Base-by-base conservation (phyloP, 1,139 yeast species). In the Yamadazyma sp. region DNA sequence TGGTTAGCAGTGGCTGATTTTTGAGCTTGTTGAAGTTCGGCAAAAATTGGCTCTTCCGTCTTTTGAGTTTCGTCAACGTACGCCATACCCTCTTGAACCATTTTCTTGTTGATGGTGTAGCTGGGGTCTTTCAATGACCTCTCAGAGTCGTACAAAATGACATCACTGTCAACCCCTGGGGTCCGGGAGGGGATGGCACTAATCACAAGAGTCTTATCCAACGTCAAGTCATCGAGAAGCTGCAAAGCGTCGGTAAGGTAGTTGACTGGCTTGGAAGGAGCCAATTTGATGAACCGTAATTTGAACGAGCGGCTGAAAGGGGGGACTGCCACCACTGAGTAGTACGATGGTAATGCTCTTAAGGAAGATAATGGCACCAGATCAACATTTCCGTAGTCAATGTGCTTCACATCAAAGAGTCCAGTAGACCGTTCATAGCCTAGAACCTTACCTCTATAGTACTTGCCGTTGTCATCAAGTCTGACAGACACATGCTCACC, bases 331-430 rank as follows among this genome's bases (percentile, higher is more conserved):
- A 65, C 48, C 22, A 61, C 41, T 6, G 67, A 61, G 53, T 76
- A 82, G 48, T 73, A 73, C 20, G 70, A 44, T 11, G 90, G 86
- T 41, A 85, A 69, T 1, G 67, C 64, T 47, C 84, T 66, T 46
- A 86, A 62, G 13, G 76, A 59, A 6, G 68, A 46, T 35, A 69
- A 53, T 12, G 76, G 52, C 18, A 80, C 79, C 34, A 59, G 57
- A 48, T 79, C 84, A 32, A 67, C 54, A 38, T 78, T 77, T 34
- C 92, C 92, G 47, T 78, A 79, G 56, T 85, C 94, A 42, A 83
- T 59, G 46, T 81, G 82, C 50, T 73, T 72, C 16, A 84, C 81
- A 35, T 74, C 73, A 48, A 63, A 78, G 43, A 64, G 64, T 40
- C 62, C 62, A 22, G 72, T 53, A 7, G 71, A 50, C 46, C 73